Percentiles rank a stretch among this genome's conserved stretches.
phyloP scores from a whole-genome alignment of 495 filamentous ascomycete species.

The Melanomma pulvis-pyrius region DNA sequence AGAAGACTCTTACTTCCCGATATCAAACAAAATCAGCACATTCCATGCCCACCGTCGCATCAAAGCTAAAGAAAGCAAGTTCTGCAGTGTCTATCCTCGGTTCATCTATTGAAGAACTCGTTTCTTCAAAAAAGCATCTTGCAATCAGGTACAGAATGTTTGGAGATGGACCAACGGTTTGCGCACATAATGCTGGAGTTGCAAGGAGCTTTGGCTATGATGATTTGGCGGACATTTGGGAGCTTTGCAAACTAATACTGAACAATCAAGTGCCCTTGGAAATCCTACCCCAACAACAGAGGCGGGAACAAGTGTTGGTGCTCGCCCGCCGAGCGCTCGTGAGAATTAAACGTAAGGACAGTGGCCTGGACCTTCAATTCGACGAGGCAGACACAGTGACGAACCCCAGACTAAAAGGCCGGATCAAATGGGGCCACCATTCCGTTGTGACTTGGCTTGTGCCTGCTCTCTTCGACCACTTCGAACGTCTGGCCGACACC shows the following conservation, averaged over 20 bases:
- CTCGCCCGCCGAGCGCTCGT: conserved; percentile 56
- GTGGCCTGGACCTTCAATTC: conserved; percentile 54
- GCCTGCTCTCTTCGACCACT: conserved; percentile 64
- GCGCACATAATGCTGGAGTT: conserved; percentile 77
- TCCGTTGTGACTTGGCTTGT: conserved; percentile 80
- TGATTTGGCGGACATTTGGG: conserved; percentile 84
- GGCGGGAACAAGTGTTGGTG: conserved; percentile 60
- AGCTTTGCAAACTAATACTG: conserved; percentile 74
- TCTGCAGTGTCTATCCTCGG: conserved; percentile 68
- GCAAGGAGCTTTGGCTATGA: conserved; percentile 71
- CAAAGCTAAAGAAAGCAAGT: conserved; percentile 46
- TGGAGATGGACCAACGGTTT: conserved; percentile 76
- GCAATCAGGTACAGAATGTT: conserved; percentile 82
- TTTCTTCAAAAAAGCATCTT: conserved; percentile 76
- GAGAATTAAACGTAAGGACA: conserved; percentile 47
- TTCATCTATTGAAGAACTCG: conserved; percentile 54
- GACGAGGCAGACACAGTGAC: conserved; percentile 45
- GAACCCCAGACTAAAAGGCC: conserved; percentile 49
- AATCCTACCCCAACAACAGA: conserved; percentile 55
- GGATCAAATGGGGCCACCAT: conserved; percentile 84
- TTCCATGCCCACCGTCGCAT: conserved; percentile 49
- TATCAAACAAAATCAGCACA: conserved; percentile 55
- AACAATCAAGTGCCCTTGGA: conserved; percentile 73
- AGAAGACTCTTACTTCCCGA: conserved; percentile 50
- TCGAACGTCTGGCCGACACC: conserved; percentile 75